Base-by-base conservation (phyloP, 352 stramenopile genomes). In the Phytopythium litorale region DNA sequence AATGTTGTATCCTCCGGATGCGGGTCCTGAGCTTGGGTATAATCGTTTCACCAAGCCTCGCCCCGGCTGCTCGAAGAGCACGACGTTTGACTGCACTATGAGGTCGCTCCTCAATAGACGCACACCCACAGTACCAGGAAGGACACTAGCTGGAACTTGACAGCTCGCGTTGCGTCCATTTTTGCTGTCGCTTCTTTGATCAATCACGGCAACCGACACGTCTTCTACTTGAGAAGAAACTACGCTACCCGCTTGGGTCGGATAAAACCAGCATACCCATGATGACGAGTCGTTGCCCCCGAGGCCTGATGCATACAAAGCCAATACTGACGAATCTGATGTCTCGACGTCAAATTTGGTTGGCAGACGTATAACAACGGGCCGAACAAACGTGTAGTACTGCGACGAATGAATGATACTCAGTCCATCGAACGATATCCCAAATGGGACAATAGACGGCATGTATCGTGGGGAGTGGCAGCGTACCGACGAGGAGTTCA, bases 401-500 rank as follows among this genome's bases (percentile, higher is more conserved):
- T 72, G 66, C 21, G 62, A 40, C 16, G 67, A 60, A 2, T 62
- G 28, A 16, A 75, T 15, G 21, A 64, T 32, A 21, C 63, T 70
- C 0, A 63, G 32, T 15, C 63, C 51, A 45, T 76, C 68, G 37
- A 82, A 61, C 1, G 63, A 67, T 13, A 84, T 56, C 21, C 59
- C 43, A 28, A 84, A 30, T 16, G 68, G 60, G n/a, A 77, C 45
- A 30, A 56, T 63, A 25, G 65, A 67, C 18, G 69, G 49, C 7
- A 35, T 50, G 58, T 67, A 68, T n/a, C 63, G 54, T 12, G 78
- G 73, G 1, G 71, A 70, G 32, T 60, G 68, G 42, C 75, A 87
- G 11, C 55, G 73, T 28, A 83, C 55, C 35, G 81, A 59, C 4
- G 71, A 77, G 7, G 63, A 30, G 21, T 84, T 83, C 13, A 84